Evolutionary conservation across 139 green algal species (phyloP).

Genomic region (Chlamydomonas incerta): DNA sequence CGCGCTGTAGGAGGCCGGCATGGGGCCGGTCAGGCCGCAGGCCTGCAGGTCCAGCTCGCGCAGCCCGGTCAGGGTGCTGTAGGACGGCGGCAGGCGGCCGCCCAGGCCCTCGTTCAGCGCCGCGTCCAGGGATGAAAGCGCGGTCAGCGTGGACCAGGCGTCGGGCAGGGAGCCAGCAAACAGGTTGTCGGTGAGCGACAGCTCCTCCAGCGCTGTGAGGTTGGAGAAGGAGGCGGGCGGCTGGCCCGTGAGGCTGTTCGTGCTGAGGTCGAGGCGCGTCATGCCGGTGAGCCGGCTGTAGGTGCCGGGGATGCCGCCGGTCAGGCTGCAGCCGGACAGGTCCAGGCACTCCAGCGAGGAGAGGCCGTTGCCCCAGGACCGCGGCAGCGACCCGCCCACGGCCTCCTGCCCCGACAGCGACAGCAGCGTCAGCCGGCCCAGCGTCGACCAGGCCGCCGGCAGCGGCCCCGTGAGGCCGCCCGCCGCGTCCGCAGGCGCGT

Average conservation of each 20-base stretch:
- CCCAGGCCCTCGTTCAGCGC: background rate
- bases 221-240: too few relatives aligned
- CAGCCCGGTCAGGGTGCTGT: background rate
- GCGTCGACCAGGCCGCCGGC: constrained; percentile 18
- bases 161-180: background rate
- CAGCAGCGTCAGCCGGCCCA: background rate
- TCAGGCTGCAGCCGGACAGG: background rate
- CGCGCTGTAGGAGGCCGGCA: background rate
- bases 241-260: too few relatives aligned
- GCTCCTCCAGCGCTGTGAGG: too few relatives aligned
- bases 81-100: constrained; percentile 4
- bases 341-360: background rate
- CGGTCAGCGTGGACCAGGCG: background rate
- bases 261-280: too few relatives aligned
- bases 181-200: background rate
- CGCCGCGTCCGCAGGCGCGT: too few relatives aligned
- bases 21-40: constrained; percentile 24
- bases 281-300: too few relatives aligned
- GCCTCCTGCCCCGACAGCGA: background rate
- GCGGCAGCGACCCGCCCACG: background rate
- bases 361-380: background rate
- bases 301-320: too few relatives aligned
- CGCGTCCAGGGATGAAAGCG: background rate
- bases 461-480: constrained; percentile 15
- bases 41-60: background rate